A percentile compares a stretch with the other conserved stretches of the same genome.
Evolutionary conservation across 805 yeast species (phyloP).

Genomic region (Metschnikowia sp.): DNA sequence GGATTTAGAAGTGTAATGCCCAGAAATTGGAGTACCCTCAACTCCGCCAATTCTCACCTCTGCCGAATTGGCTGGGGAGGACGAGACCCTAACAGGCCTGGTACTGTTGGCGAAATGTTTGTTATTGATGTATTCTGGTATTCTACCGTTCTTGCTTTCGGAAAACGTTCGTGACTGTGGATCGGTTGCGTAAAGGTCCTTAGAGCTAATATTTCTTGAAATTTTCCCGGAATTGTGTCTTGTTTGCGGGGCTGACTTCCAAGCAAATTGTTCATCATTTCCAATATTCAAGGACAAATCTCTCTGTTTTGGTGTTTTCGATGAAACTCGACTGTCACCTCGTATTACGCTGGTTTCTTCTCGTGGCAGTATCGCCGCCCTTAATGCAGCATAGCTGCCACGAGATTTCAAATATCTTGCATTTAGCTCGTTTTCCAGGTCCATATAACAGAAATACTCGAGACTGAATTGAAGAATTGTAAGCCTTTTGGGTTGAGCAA

Average conservation of each 20-base stretch:
- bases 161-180: background rate
- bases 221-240: background rate
- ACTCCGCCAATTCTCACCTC: no score
- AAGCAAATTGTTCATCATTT: background rate
- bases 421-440: conserved; percentile 5
- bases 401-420: conserved; percentile 7
- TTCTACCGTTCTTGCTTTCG: background rate
- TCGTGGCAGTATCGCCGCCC: background rate
- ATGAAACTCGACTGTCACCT: background rate
- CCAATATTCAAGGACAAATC: no score
- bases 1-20: background rate
- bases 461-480: conserved; percentile 8
- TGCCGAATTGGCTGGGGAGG: no score
- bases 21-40: background rate
- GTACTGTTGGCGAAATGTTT: no score
- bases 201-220: background rate
- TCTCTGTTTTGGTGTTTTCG: background rate
- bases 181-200: background rate
- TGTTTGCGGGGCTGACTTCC: background rate
- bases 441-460: conserved; percentile 14
- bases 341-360: no score
- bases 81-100: no score
- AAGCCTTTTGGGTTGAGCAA: background rate
- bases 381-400: background rate
- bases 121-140: no score